Conservation (phyloP, 768 basidiomycete genomes). For the Guyanaporus albipodus region DNA sequence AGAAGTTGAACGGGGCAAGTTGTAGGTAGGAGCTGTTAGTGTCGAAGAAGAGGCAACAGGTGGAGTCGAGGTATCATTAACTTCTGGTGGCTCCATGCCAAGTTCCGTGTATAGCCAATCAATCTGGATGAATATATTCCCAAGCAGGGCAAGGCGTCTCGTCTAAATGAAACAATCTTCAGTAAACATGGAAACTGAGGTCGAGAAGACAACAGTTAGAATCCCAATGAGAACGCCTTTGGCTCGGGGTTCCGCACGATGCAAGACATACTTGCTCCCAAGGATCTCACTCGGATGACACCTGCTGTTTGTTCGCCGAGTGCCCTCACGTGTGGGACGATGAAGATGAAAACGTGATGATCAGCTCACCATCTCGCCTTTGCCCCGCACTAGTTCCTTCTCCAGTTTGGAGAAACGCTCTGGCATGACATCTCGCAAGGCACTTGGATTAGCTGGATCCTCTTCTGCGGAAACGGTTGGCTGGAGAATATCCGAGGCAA, state of each 20-base stretch:
- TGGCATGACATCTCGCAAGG: constrained; percentile 68
- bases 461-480: constrained; percentile 43
- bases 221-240: no score
- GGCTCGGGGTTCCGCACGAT: no score
- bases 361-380: constrained; percentile 76
- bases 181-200: not conserved
- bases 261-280: not conserved
- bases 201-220: not conserved
- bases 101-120: constrained; percentile 83
- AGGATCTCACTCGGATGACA: not conserved
- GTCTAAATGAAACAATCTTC: constrained; percentile 37
- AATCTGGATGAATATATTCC: constrained; percentile 64
- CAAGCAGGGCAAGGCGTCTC: constrained; percentile 64
- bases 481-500: constrained; percentile 50
- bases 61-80: constrained; percentile 39
- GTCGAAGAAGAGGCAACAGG: constrained; percentile 36
- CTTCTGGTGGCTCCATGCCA: constrained; percentile 60
- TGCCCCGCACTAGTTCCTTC: constrained; percentile 80
- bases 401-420: constrained; percentile 79
- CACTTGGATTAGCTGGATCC: constrained; percentile 31
- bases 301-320: not conserved
- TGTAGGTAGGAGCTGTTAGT: constrained; percentile 35
- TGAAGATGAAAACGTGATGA: not conserved
- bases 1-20: constrained; percentile 44
- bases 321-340: not conserved